These are phyloP conservation scores for Leishmania gerbilli DNA, from an alignment of 208 protist species.

Conservation along the genomic window DNA sequence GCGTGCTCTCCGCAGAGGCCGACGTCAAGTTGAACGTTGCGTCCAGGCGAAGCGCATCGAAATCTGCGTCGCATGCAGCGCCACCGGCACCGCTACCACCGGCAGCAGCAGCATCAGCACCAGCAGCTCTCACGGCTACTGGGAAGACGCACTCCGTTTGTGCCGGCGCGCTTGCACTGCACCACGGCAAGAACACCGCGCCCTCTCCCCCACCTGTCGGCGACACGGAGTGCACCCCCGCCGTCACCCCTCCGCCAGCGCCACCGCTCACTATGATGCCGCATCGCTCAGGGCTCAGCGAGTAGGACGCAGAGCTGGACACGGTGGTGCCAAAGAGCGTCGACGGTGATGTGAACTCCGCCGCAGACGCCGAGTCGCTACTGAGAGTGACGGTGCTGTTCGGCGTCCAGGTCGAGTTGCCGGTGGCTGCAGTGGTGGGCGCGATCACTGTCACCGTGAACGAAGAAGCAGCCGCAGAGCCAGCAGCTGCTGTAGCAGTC, in stretches of 20 bases:
- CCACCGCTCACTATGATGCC: background rate
- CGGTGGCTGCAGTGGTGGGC: background rate
- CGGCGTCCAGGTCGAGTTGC: background rate
- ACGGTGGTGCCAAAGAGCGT: background rate
- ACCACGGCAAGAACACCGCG: background rate
- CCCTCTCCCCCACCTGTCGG: background rate
- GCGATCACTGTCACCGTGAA: background rate
- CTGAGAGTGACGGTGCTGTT: conserved; percentile 16
- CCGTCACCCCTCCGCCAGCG: background rate
- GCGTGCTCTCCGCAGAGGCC: background rate
- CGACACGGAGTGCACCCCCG: background rate
- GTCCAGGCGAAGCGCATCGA: background rate
- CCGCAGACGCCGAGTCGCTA: conserved; percentile 13
- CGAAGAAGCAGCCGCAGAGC: background rate
- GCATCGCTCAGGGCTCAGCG: background rate
- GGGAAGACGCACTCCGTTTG: background rate
- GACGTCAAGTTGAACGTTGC: background rate
- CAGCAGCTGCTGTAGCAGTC: background rate
- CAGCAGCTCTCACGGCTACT: background rate
- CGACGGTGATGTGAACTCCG: background rate
- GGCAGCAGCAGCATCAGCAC: background rate
- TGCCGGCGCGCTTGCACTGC: background rate
- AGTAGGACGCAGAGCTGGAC: background rate
- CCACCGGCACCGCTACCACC: background rate
- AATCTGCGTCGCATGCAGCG: background rate